phyloP scores from a whole-genome alignment of 1,139 yeast species.

The Yamadazyma taylorii region DNA sequence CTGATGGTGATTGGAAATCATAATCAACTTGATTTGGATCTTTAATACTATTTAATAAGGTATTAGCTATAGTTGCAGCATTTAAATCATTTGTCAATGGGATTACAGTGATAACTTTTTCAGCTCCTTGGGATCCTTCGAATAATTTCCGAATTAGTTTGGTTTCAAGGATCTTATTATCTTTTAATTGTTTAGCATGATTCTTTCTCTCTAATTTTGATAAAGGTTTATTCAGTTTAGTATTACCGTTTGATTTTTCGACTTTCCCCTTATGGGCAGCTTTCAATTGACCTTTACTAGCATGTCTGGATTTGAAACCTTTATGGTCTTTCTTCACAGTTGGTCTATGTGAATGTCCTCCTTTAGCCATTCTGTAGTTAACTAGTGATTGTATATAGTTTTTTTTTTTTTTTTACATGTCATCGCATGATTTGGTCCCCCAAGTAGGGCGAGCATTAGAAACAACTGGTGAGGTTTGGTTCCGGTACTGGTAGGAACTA shows the following conservation, averaged over 20 bases:
- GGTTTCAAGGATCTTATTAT: slow-evolving; percentile 61
- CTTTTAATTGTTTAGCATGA: slow-evolving; percentile 73
- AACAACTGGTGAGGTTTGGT: neutral
- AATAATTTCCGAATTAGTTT: slow-evolving; percentile 62
- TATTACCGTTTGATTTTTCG: slow-evolving; percentile 53
- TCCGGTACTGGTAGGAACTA: too few species aligned
- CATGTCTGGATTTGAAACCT: slow-evolving; percentile 86
- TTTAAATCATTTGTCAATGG: slow-evolving; percentile 75
- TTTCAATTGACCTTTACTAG: slow-evolving; percentile 86
- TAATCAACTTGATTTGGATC: slow-evolving; percentile 24
- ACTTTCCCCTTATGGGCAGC: slow-evolving; percentile 84
- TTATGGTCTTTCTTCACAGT: slow-evolving; percentile 83
- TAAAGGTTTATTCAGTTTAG: slow-evolving; percentile 44
- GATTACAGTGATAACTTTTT: slow-evolving; percentile 77
- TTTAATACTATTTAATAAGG: slow-evolving; percentile 41
- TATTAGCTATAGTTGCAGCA: slow-evolving; percentile 55
- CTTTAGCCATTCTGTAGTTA: slow-evolving; percentile 49
- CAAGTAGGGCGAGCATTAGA: slow-evolving; percentile 10
- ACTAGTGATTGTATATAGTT: too few species aligned
- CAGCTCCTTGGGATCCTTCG: slow-evolving; percentile 78
- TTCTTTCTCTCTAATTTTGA: slow-evolving; percentile 79
- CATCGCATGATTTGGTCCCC: slow-evolving; percentile 10
- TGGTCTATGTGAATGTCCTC: slow-evolving; percentile 70
- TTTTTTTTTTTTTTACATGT: slow-evolving; percentile 12
- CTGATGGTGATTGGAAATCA: slow-evolving; percentile 44